Conservation (phyloP, 805 yeast species). For the Saccharomycopsis vini region DNA sequence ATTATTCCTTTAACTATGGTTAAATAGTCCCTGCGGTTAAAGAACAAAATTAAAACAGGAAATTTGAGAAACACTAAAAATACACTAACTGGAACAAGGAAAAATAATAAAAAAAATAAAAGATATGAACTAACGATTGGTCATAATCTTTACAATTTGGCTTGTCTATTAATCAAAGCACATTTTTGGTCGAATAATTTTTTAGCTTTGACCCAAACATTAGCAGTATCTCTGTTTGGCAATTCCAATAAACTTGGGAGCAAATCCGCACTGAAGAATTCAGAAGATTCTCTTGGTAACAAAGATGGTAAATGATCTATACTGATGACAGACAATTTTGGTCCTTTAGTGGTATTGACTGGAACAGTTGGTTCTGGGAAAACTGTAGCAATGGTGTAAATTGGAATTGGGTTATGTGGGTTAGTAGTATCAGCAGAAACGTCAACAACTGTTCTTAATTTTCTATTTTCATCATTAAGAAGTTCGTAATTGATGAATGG, state of each 20-base stretch:
- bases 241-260: slow-evolving; percentile 82
- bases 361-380: slow-evolving; percentile 84
- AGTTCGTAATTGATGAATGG: slow-evolving; percentile 72
- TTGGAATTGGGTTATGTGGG: slow-evolving; percentile 97
- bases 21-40: too few relatives aligned
- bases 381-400: slow-evolving; percentile 81
- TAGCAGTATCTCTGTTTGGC: slow-evolving; percentile 71
- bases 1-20: too few relatives aligned
- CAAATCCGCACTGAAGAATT: slow-evolving; percentile 77
- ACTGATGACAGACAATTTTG: slow-evolving; percentile 82
- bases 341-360: slow-evolving; percentile 73
- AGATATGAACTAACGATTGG: not conserved
- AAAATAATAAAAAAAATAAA: not conserved
- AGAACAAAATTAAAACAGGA: not conserved
- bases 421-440: slow-evolving; percentile 98
- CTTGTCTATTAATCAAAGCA: slow-evolving; percentile 47
- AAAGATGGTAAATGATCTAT: slow-evolving; percentile 95
- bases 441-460: slow-evolving; percentile 85
- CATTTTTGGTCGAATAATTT: slow-evolving; percentile 77
- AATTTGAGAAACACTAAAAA: not conserved
- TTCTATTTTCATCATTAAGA: slow-evolving; percentile 61
- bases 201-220: slow-evolving; percentile 90
- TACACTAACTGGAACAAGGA: not conserved
- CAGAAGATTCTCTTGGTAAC: slow-evolving; percentile 96
- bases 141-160: slow-evolving; percentile 8